Evolutionary conservation across 2,329 filamentous ascomycete genomes (phyloP).

Genomic region (Aureobasidium sp.): DNA sequence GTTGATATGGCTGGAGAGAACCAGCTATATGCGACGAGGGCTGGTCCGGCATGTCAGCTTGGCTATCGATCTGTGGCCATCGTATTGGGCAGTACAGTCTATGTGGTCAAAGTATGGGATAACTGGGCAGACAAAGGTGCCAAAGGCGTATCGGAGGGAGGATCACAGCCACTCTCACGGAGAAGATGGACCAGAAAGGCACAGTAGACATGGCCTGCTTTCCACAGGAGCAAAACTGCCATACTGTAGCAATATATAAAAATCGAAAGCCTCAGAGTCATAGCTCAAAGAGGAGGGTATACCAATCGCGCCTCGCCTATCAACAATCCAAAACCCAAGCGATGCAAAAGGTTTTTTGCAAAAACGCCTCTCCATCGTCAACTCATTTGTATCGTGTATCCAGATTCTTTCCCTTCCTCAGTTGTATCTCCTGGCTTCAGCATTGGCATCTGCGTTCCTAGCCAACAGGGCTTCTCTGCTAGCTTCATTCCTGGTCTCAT

Average conservation of each 20-base stretch:
- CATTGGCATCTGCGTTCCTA: slow-evolving; percentile 59
- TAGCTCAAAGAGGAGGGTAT: neutral
- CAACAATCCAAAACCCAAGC: neutral
- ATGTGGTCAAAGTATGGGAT: slow-evolving; percentile 7
- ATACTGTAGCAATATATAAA: neutral
- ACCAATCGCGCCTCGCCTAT: neutral
- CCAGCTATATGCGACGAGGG: slow-evolving; percentile 8
- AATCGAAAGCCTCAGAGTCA: too few relatives aligned
- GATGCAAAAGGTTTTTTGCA: neutral
- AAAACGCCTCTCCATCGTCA: neutral
- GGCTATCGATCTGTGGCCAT: slow-evolving; percentile 7
- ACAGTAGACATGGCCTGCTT: neutral
- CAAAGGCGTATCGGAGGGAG: slow-evolving; percentile 2
- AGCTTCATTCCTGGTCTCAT: slow-evolving; percentile 57
- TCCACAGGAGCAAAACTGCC: neutral
- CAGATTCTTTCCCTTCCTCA: slow-evolving; percentile 1
- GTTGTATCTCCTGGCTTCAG: slow-evolving; percentile 43
- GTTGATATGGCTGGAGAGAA: slow-evolving; percentile 8
- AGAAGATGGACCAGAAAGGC: slow-evolving; percentile 10
- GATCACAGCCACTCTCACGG: neutral
- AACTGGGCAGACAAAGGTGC: slow-evolving; percentile 5
- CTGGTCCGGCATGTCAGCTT: slow-evolving; percentile 6
- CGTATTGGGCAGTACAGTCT: slow-evolving; percentile 7
- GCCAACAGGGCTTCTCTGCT: slow-evolving; percentile 58
- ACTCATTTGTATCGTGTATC: neutral